Conservation (phyloP, 2,329 filamentous ascomycete species). For the Alternaria arborescens region DNA sequence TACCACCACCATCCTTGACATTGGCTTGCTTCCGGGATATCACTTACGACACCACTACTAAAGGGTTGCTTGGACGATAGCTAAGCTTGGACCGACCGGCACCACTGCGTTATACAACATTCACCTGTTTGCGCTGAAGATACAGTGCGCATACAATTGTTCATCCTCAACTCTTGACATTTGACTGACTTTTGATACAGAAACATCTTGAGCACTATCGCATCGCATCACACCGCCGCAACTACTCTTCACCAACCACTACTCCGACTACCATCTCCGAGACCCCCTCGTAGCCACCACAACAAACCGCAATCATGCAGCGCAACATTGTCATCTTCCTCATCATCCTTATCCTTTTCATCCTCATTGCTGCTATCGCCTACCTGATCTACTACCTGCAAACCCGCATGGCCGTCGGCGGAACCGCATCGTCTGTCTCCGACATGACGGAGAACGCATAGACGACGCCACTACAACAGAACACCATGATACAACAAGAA, state of each 20-base stretch:
- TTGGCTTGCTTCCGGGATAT: constrained; percentile 1
- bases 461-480: neutral
- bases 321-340: constrained; percentile 63
- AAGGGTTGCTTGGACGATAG: constrained; percentile 22
- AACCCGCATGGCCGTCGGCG: constrained; percentile 52
- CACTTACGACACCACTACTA: neutral
- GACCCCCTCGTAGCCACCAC: neutral
- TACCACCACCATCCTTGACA: constrained; percentile 3
- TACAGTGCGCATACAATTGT: neutral
- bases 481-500: neutral
- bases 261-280: constrained; percentile 1
- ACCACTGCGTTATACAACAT: constrained; percentile 1
- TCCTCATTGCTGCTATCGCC: constrained; percentile 59
- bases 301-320: constrained; percentile 52
- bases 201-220: neutral
- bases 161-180: neutral
- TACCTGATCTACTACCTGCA: constrained; percentile 61
- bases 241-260: neutral
- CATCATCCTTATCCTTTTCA: constrained; percentile 63
- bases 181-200: neutral
- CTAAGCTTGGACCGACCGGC: neutral
- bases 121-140: neutral
- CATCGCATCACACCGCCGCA: neutral
- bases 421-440: constrained; percentile 39
- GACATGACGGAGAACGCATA: constrained; percentile 40